A percentile compares a stretch with the other conserved stretches of the same genome.
These are phyloP conservation scores for Magnolia changhungtana DNA, from an alignment of 164 flowering plant species.

Conservation along the genomic window DNA sequence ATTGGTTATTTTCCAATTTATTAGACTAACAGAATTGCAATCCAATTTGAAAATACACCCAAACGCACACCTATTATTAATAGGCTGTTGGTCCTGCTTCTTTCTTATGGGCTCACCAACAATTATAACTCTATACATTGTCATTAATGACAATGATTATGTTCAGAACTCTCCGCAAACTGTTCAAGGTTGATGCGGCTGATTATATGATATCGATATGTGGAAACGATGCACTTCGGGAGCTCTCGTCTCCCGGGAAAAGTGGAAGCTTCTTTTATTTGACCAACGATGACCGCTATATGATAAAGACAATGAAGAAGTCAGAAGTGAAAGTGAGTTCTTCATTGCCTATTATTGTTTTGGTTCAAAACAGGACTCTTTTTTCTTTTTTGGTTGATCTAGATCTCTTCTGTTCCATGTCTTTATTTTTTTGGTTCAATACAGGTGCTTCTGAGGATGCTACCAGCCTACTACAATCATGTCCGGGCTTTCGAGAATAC, in stretches of 20 bases:
- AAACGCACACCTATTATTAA: no score
- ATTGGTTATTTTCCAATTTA: no score
- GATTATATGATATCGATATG: constrained; percentile 96
- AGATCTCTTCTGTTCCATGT: background rate
- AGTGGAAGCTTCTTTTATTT: constrained; percentile 94
- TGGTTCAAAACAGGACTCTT: background rate
- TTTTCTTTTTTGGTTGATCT: background rate
- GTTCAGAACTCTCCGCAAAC: constrained; percentile 77
- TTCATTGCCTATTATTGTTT: background rate
- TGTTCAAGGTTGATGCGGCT: constrained; percentile 89
- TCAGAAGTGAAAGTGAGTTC: constrained; percentile 73
- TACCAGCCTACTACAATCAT: constrained; percentile 81
- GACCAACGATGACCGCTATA: constrained; percentile 78
- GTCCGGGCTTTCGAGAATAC: constrained; percentile 81
- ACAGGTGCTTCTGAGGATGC: constrained; percentile 85
- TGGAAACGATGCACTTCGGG: constrained; percentile 91
- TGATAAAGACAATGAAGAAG: constrained; percentile 87
- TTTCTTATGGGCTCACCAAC: background rate
- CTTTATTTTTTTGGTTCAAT: constrained; percentile 39
- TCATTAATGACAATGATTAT: background rate
- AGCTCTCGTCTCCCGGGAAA: constrained; percentile 96
- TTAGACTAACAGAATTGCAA: no score
- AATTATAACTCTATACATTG: background rate
- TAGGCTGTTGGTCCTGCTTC: background rate
- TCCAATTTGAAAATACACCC: no score